Evolutionary conservation across 2,329 filamentous ascomycete genomes (phyloP).

Genomic region (Hortaea sp.): DNA sequence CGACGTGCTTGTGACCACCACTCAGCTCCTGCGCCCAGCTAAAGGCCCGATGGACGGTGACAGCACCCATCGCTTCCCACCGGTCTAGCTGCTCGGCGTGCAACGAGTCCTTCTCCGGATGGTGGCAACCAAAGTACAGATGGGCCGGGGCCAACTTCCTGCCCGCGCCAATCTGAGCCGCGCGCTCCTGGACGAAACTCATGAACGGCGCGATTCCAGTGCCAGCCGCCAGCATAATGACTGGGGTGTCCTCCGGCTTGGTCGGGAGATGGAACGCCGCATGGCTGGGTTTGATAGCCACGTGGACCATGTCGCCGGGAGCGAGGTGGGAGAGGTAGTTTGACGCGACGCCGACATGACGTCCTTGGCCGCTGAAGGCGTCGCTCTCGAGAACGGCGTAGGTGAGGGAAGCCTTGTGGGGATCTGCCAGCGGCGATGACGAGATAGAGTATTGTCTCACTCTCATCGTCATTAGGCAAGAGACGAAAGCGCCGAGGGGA

Average conservation of each 20-base stretch:
- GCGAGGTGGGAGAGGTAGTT: slow-evolving; percentile 32
- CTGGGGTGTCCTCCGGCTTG: slow-evolving; percentile 29
- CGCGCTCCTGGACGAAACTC: slow-evolving; percentile 87
- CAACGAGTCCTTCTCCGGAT: slow-evolving; percentile 46
- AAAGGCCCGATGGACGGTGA: slow-evolving; percentile 53
- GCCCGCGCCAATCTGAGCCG: slow-evolving; percentile 37
- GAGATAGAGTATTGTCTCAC: slow-evolving; percentile 26
- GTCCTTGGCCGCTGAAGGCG: slow-evolving; percentile 15
- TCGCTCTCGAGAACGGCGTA: slow-evolving; percentile 45
- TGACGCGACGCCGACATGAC: slow-evolving; percentile 34
- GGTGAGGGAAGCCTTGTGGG: slow-evolving; percentile 42
- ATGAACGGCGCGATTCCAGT: slow-evolving; percentile 97
- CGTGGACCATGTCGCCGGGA: slow-evolving; percentile 33
- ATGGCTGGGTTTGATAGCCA: slow-evolving; percentile 32
- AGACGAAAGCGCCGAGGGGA: slow-evolving; percentile 56
- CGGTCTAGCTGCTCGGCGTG: slow-evolving; percentile 50
- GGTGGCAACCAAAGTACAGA: slow-evolving; percentile 51
- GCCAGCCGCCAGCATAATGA: slow-evolving; percentile 42
- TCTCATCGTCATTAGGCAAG: slow-evolving; percentile 66
- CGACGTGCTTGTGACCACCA: slow-evolving; percentile 41
- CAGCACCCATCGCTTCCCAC: slow-evolving; percentile 53
- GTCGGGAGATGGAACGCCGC: slow-evolving; percentile 36
- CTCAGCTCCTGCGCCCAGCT: slow-evolving; percentile 31
- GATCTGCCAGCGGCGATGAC: slow-evolving; percentile 22
- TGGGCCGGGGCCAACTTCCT: slow-evolving; percentile 48